Evolutionary conservation across 768 basidiomycete species (phyloP).

Genomic region (Pulveroboletus sp.): DNA sequence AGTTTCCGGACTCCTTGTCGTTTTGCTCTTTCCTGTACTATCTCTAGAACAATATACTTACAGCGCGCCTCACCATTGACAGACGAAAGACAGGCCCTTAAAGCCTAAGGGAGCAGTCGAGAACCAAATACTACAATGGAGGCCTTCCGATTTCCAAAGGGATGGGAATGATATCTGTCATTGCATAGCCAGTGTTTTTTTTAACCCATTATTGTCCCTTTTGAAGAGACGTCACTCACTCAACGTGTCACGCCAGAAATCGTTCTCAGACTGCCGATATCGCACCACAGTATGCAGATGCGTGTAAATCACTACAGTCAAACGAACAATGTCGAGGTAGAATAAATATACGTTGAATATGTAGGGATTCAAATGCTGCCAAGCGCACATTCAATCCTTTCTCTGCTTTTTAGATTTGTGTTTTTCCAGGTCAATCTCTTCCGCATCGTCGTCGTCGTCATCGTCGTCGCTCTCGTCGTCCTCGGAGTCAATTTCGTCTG

Average conservation of each 20-base stretch:
- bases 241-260: no score
- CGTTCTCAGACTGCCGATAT: not conserved
- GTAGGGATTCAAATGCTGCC: constrained; percentile 11
- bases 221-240: no score
- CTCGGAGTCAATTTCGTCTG: constrained; percentile 61
- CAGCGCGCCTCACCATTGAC: no score
- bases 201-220: no score
- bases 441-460: constrained; percentile 75
- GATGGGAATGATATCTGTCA: no score
- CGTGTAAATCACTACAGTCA: constrained; percentile 5
- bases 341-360: constrained; percentile 27
- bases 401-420: constrained; percentile 75
- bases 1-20: not conserved
- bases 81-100: no score
- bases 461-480: constrained; percentile 70
- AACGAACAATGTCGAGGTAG: constrained; percentile 10
- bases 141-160: no score
- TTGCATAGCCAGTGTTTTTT: no score
- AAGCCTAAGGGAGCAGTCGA: no score
- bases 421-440: constrained; percentile 87
- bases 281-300: constrained; percentile 4
- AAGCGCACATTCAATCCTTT: constrained; percentile 28
- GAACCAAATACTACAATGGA: no score
- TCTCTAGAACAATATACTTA: no score
- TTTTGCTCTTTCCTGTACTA: constrained; percentile 2